Evolutionary conservation across 345 rosid species (phyloP).

Genomic region (Sonneratia caseolaris): DNA sequence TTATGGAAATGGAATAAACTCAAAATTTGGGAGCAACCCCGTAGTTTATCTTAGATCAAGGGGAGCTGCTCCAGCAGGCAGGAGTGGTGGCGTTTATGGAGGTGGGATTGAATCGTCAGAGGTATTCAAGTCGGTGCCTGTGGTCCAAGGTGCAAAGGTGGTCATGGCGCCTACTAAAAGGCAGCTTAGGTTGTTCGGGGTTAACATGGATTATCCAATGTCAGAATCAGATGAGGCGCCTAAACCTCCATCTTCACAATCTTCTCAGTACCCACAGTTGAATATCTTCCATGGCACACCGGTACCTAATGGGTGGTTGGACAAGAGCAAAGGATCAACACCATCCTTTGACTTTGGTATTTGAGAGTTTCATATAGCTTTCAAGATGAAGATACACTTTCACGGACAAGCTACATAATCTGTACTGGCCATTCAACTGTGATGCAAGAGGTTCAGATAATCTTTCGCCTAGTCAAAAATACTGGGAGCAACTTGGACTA

Average conservation of each 20-base stretch:
- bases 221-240: conserved; percentile 15
- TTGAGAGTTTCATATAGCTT: conserved; percentile 1
- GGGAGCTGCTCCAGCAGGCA: conserved; percentile 14
- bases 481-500: neutral
- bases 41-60: conserved; percentile 18
- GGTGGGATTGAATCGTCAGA: conserved; percentile 6
- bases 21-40: conserved; percentile 17
- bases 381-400: neutral
- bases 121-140: conserved; percentile 34
- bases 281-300: conserved; percentile 31
- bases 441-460: neutral
- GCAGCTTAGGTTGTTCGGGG: conserved; percentile 78
- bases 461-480: neutral
- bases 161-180: conserved; percentile 41
- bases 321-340: conserved; percentile 31
- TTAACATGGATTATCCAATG: conserved; percentile 75
- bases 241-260: conserved; percentile 7
- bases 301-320: conserved; percentile 8
- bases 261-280: conserved; percentile 19
- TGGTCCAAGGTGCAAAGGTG: conserved; percentile 34
- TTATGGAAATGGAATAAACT: conserved; percentile 4
- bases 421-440: neutral
- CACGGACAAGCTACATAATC: neutral
- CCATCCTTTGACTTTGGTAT: conserved; percentile 38
- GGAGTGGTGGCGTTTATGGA: conserved; percentile 14